phyloP scores from a whole-genome alignment of 2,329 filamentous ascomycete genomes.

The Arthrobotrys musiformis region DNA sequence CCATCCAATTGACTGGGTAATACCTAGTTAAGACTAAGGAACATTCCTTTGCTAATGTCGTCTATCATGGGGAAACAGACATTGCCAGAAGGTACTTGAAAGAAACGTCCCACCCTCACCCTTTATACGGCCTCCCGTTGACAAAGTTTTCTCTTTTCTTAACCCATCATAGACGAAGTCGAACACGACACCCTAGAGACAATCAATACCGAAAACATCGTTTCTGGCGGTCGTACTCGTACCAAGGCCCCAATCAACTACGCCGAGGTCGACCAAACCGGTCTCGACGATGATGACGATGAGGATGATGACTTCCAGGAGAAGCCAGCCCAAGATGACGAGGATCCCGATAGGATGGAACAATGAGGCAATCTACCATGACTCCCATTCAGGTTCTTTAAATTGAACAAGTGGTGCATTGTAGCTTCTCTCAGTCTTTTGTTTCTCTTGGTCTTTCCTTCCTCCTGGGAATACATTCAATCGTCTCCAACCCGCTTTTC shows the following conservation, averaged over 20 bases:
- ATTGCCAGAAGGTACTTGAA: conserved; percentile 24
- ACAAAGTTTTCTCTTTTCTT: background rate
- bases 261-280: conserved; percentile 20
- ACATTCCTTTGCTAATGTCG: conserved; percentile 3
- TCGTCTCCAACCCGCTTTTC: background rate
- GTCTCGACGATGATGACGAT: conserved; percentile 32
- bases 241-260: conserved; percentile 21
- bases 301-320: conserved; percentile 45
- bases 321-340: background rate
- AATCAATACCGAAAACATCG: conserved; percentile 36
- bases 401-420: background rate
- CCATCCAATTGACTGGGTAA: background rate
- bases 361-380: conserved; percentile 2
- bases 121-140: background rate
- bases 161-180: conserved; percentile 9
- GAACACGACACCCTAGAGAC: conserved; percentile 15
- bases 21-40: background rate
- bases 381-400: background rate
- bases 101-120: background rate
- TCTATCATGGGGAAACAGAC: conserved; percentile 16
- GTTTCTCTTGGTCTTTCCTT: background rate
- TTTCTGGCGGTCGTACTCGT: conserved; percentile 22
- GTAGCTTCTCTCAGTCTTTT: background rate
- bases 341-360: conserved; percentile 32
- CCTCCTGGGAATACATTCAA: background rate